Evolutionary conservation across 352 stramenopile genomes (phyloP).

Genomic region (Blastocystis sp.): DNA sequence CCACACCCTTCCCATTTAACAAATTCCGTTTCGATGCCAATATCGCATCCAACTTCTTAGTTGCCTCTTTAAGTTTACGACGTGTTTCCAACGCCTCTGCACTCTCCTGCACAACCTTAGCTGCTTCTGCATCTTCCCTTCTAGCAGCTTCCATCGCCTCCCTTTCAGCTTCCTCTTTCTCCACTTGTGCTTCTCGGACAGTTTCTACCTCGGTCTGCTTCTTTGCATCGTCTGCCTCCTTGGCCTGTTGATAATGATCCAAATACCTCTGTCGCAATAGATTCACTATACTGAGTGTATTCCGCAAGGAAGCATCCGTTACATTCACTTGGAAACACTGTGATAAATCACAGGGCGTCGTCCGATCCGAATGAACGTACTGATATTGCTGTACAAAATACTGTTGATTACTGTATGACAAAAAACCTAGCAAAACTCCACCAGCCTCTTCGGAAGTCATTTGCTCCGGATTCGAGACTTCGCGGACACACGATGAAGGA

Average conservation of each 20-base stretch:
- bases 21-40: not conserved
- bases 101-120: not conserved
- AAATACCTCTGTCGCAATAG: not conserved
- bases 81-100: not conserved
- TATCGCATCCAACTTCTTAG: not conserved
- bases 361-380: not conserved
- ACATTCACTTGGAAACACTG: conserved; percentile 30
- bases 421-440: not conserved
- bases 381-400: not conserved
- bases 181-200: not conserved
- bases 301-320: not conserved
- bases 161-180: not conserved
- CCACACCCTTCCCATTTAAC: not conserved
- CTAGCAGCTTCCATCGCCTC: not conserved
- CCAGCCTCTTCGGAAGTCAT: not conserved
- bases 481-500: not conserved
- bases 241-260: not conserved
- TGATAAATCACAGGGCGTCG: not conserved
- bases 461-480: not conserved
- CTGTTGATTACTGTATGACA: not conserved
- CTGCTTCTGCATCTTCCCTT: not conserved
- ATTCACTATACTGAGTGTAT: not conserved
- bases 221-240: not conserved
- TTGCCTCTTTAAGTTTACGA: not conserved
- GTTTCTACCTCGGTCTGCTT: not conserved